A percentile compares a stretch with the other conserved stretches of the same genome.
phyloP scores from a whole-genome alignment of 306 rosid species.

The barrel medic (Medicago truncatula) region MtrunA17r5.0-ANR NC_053046.1:30125501-30126000 shows the following conservation, averaged over 20 bases:
- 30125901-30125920: slow-evolving; percentile 37
- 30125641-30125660: slow-evolving; percentile 22
- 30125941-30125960: slow-evolving; percentile 36
- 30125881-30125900: slow-evolving; percentile 40
- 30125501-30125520: slow-evolving; percentile 46
- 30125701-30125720: slow-evolving; percentile 35
- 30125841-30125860: slow-evolving; percentile 48
- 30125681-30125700: slow-evolving; percentile 39
- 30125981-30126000: slow-evolving; percentile 38
- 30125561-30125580: slow-evolving; percentile 44
- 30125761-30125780: slow-evolving; percentile 35
- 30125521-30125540: slow-evolving; percentile 28
- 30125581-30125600: slow-evolving; percentile 35
- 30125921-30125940: slow-evolving; percentile 48
- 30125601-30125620: slow-evolving; percentile 44
- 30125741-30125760: slow-evolving; percentile 39
- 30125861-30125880: slow-evolving; percentile 45
- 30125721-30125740: slow-evolving; percentile 31
- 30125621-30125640: slow-evolving; percentile 45
- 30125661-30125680: slow-evolving; percentile 10
- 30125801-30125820: slow-evolving; percentile 46
- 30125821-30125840: slow-evolving; percentile 39
- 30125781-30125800: slow-evolving; percentile 37
- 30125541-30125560: slow-evolving; percentile 20
- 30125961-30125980: slow-evolving; percentile 29